These are phyloP conservation scores for Podila minutissima DNA, from an alignment of 192 early-diverging fungal species.

Conservation along the genomic window DNA sequence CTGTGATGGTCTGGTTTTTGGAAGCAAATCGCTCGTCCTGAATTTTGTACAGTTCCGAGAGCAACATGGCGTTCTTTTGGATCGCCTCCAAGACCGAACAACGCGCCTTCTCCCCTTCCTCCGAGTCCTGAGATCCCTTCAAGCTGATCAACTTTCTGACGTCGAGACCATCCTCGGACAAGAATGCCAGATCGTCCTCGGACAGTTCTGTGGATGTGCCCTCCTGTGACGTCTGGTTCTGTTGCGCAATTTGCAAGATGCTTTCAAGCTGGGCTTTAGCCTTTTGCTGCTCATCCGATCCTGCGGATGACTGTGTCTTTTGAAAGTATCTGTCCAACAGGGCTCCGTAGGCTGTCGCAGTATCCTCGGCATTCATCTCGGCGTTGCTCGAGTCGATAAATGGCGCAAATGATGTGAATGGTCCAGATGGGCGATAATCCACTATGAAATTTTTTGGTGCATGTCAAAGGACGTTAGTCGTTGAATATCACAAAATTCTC, in stretches of 20 bases:
- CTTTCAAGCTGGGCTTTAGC: conserved; percentile 24
- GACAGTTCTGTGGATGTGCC: background rate
- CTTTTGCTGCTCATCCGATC: conserved; percentile 19
- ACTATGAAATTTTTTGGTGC: conserved; percentile 34
- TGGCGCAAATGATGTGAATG: conserved; percentile 64
- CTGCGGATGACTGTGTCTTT: conserved; percentile 1
- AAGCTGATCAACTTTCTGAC: conserved; percentile 7
- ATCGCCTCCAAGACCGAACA: conserved; percentile 23
- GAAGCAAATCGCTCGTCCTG: conserved; percentile 60
- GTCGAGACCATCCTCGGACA: conserved; percentile 31
- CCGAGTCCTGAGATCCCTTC: background rate
- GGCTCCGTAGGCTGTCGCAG: conserved; percentile 33
- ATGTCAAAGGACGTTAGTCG: background rate
- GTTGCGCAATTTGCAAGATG: conserved; percentile 31
- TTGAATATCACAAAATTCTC: background rate
- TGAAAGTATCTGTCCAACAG: conserved; percentile 11
- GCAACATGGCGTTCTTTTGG: conserved; percentile 51
- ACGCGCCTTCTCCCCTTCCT: background rate
- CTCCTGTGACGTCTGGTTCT: conserved; percentile 16
- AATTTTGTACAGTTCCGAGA: conserved; percentile 48
- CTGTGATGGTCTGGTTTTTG: conserved; percentile 42
- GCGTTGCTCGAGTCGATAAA: conserved; percentile 59
- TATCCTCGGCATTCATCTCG: conserved; percentile 56
- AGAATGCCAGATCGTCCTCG: conserved; percentile 18
- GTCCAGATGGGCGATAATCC: conserved; percentile 57